Percentiles rank a stretch among this genome's conserved stretches.
phyloP scores from a whole-genome alignment of 2,329 filamentous ascomycete genomes.

The Piedraia hortae region DNA sequence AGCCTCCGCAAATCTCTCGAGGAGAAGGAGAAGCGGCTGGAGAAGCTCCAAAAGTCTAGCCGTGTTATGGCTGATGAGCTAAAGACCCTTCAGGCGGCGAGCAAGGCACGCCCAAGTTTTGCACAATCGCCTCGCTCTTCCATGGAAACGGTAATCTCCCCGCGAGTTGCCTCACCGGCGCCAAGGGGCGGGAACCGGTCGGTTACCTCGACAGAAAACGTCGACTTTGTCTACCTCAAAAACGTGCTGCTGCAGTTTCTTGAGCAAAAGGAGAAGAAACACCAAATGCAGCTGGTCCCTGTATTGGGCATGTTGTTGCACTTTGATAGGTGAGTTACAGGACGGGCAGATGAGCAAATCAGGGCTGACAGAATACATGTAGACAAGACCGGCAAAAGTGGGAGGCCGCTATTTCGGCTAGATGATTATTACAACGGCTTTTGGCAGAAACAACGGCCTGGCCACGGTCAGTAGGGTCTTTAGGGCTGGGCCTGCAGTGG shows the following conservation, averaged over 20 bases:
- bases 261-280: slow-evolving; percentile 51
- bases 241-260: slow-evolving; percentile 59
- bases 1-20: slow-evolving; percentile 54
- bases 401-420: slow-evolving; percentile 37
- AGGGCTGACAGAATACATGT: too few relatives aligned
- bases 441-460: too few relatives aligned
- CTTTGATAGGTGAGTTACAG: slow-evolving; percentile 39
- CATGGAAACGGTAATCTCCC: slow-evolving; percentile 24
- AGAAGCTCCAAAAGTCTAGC: slow-evolving; percentile 47
- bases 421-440: too few relatives aligned
- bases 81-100: slow-evolving; percentile 18
- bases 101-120: slow-evolving; percentile 12
- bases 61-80: slow-evolving; percentile 33
- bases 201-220: slow-evolving; percentile 7
- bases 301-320: slow-evolving; percentile 49
- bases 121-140: slow-evolving; percentile 29
- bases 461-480: too few relatives aligned
- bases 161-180: slow-evolving; percentile 20
- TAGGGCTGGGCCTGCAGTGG: too few relatives aligned
- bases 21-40: slow-evolving; percentile 47
- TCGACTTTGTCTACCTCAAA: slow-evolving; percentile 47
- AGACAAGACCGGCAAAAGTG: slow-evolving; percentile 65
- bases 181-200: slow-evolving; percentile 9
- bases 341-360: slow-evolving; percentile 2
- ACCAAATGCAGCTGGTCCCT: slow-evolving; percentile 48